phyloP scores from a whole-genome alignment of 2,329 filamentous ascomycete species.

The Phialocephala subalpina region DNA sequence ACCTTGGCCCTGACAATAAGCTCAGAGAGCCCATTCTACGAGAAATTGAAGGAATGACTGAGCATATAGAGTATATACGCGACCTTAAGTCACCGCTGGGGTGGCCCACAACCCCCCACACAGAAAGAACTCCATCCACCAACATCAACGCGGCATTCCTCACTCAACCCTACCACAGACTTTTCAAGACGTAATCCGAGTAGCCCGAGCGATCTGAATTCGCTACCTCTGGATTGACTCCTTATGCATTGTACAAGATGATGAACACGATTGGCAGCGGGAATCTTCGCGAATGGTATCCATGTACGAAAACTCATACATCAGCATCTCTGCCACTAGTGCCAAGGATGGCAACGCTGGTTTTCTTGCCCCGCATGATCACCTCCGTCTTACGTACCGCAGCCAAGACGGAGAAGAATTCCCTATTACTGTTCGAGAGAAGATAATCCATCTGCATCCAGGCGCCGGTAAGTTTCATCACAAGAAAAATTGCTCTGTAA shows the following conservation, averaged over 20 bases:
- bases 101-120: too few species aligned
- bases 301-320: slow-evolving; percentile 7
- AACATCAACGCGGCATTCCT: neutral
- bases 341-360: neutral
- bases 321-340: neutral
- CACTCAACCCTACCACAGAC: slow-evolving; percentile 1
- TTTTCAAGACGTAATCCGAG: slow-evolving; percentile 4
- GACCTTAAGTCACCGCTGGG: neutral
- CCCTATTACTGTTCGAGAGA: neutral
- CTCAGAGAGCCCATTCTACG: too few species aligned
- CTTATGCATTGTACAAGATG: slow-evolving; percentile 17
- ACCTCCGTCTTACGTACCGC: neutral
- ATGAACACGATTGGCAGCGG: slow-evolving; percentile 5
- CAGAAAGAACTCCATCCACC: neutral
- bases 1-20: too few species aligned
- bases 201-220: neutral
- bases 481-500: too few species aligned
- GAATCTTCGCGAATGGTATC: slow-evolving; percentile 8
- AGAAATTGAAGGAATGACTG: too few species aligned
- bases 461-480: neutral
- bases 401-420: neutral
- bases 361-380: neutral
- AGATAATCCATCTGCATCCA: neutral
- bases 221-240: slow-evolving; percentile 17
- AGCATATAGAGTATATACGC: too few species aligned